phyloP scores from a whole-genome alignment of 2,329 filamentous ascomycete genomes.

The Diaporthe nobilis region DNA sequence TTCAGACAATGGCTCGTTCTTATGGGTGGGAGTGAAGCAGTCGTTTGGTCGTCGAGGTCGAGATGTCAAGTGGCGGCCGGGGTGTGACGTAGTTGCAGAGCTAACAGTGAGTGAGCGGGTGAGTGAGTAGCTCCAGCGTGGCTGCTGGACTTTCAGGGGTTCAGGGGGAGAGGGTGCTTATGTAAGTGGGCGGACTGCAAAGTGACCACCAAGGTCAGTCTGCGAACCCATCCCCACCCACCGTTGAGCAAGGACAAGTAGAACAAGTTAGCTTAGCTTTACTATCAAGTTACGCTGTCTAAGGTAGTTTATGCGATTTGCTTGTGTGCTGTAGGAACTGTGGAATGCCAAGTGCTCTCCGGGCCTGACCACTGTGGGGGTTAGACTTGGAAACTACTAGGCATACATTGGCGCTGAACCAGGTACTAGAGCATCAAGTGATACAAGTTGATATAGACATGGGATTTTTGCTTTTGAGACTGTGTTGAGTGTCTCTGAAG shows the following conservation, averaged over 20 bases:
- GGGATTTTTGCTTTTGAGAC: too few relatives aligned
- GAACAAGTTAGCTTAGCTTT: background rate
- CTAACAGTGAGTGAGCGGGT: background rate
- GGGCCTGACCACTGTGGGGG: background rate
- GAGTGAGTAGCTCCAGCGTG: background rate
- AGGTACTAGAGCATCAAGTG: background rate
- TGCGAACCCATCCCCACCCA: background rate
- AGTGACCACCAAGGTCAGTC: background rate
- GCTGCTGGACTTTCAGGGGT: conserved; percentile 6
- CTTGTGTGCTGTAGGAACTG: background rate
- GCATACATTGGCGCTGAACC: background rate
- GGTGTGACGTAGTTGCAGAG: conserved; percentile 22
- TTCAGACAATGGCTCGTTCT: background rate
- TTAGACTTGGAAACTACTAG: background rate
- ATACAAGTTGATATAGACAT: background rate
- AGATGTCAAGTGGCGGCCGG: background rate
- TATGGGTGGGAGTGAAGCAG: background rate
- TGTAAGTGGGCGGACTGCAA: background rate
- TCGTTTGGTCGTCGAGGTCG: background rate
- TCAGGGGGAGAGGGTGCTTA: conserved; percentile 12
- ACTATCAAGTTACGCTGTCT: background rate
- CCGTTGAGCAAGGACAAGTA: background rate
- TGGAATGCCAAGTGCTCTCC: background rate
- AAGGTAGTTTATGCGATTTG: background rate
- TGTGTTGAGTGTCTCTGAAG: background rate